These are phyloP conservation scores for Leccinum truebloodii DNA, from an alignment of 768 basidiomycete species.

Conservation along the genomic window DNA sequence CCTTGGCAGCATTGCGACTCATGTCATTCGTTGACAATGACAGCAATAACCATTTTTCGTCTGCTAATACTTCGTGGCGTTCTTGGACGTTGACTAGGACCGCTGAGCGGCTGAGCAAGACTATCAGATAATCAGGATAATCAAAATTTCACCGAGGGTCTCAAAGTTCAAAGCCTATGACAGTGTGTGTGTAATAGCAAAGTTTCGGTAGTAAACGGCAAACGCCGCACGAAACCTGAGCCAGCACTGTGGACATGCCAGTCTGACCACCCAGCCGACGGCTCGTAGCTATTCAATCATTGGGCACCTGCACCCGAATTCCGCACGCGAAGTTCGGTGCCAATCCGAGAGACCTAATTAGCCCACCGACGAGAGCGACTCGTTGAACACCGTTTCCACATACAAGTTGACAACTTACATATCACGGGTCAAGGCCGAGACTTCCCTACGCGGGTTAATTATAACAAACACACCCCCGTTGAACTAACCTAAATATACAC, in stretches of 20 bases:
- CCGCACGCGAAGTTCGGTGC: too few species aligned
- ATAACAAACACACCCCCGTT: background rate
- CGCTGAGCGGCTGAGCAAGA: too few species aligned
- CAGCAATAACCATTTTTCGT: background rate
- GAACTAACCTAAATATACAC: background rate
- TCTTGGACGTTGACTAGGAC: background rate
- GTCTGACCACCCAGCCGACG: background rate
- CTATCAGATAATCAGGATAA: too few species aligned
- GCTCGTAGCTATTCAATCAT: too few species aligned
- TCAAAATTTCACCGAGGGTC: background rate
- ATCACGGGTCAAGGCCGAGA: background rate
- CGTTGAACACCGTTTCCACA: background rate
- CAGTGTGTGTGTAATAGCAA: background rate
- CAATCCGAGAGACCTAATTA: too few species aligned
- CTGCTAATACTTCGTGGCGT: background rate
- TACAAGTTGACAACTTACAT: background rate
- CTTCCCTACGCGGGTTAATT: background rate
- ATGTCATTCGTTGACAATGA: too few species aligned
- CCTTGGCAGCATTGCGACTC: too few species aligned
- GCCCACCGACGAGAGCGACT: too few species aligned
- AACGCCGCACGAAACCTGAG: background rate
- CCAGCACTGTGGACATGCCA: background rate
- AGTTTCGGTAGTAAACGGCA: background rate
- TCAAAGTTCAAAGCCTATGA: background rate
- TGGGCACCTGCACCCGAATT: too few species aligned